These are phyloP conservation scores for Saccharomycopsis fibuligera DNA, from an alignment of 805 yeast species.

Conservation along the genomic window DNA sequence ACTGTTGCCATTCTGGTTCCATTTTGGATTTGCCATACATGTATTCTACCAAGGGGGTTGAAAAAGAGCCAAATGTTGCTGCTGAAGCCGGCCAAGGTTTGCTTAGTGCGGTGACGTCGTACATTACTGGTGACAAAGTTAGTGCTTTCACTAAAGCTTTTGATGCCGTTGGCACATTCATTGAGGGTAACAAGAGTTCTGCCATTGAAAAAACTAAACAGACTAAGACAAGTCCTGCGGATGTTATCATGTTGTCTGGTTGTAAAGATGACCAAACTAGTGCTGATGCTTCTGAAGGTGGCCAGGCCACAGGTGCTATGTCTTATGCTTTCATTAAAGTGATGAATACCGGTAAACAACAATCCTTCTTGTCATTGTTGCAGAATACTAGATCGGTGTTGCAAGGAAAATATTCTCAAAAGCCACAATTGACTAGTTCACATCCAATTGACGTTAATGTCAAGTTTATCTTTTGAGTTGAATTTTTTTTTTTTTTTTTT, in stretches of 20 bases:
- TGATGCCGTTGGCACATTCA: conserved; percentile 15
- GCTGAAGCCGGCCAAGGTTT: conserved; percentile 63
- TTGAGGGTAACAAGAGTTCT: conserved; percentile 14
- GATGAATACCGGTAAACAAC: conserved; percentile 46
- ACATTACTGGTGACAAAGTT: conserved; percentile 44
- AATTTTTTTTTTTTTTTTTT: neutral
- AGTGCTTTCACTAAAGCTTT: conserved; percentile 24
- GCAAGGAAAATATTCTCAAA: conserved; percentile 55
- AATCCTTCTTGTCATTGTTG: conserved; percentile 53
- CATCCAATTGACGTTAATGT: conserved; percentile 58
- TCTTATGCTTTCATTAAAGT: conserved; percentile 62
- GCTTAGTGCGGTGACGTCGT: conserved; percentile 45
- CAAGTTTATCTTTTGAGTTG: conserved; percentile 32
- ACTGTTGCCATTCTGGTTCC: conserved; percentile 73
- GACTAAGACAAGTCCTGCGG: conserved; percentile 57
- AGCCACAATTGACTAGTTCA: conserved; percentile 63
- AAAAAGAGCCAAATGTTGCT: conserved; percentile 64
- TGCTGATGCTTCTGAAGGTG: conserved; percentile 63
- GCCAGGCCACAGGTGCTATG: conserved; percentile 69
- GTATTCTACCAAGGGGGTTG: conserved; percentile 66
- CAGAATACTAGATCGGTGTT: conserved; percentile 56
- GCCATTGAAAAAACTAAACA: conserved; percentile 33
- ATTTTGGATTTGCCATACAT: conserved; percentile 63
- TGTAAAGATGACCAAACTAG: conserved; percentile 58
- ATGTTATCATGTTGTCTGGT: conserved; percentile 59